Base-by-base conservation (phyloP, 2,329 filamentous ascomycete genomes). In the Didymella arachidicola region DNA sequence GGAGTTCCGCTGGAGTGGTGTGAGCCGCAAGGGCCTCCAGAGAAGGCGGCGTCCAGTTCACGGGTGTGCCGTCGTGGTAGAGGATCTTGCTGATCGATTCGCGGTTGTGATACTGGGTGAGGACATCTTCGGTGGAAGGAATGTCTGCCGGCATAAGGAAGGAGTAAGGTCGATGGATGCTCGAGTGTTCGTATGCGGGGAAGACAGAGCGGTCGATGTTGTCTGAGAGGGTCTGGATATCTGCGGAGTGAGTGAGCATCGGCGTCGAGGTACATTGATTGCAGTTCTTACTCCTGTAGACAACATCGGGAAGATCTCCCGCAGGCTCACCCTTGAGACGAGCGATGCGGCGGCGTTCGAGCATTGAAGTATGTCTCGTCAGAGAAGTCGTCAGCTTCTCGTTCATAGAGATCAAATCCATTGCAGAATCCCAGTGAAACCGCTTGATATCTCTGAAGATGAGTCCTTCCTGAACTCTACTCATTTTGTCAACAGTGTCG, bases 341-440 rank as follows among this genome's bases (percentile, higher is more conserved):
- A 49, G 70, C 67, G 53, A 75, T 70, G 3, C 72, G 67, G 27
- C 72, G 67, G 16, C 69, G 66, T 53, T 76, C 74, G n/a, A 71
- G 55, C 8, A 71, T 52, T 42, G 71, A 71, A 10, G 73, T 58
- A 51, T 74, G 70, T 52, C 72, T 74, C 27, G 72, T 73, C 51
- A 73, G 50, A 42, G 72, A 76, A 7, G 56, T 62, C 6, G 58
- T 64, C 19, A 75, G 50, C 36, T 69, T 70, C 14, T 56, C 46
- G 30, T 72, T 72, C 39, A 73, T 59, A 7, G 62, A 57, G 7
- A 71, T 48, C 38, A 69, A 44, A 10, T 72, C 72, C 22, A 70
- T 56, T 19, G 66, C 67, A 47, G 71, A 68, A 34, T 76, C 73
- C 62, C 66, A 75, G 34, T 60, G 50, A 42, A 76, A 71, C 5